Conservation (phyloP, 495 filamentous ascomycete species). For the Neurospora sp. region DNA sequence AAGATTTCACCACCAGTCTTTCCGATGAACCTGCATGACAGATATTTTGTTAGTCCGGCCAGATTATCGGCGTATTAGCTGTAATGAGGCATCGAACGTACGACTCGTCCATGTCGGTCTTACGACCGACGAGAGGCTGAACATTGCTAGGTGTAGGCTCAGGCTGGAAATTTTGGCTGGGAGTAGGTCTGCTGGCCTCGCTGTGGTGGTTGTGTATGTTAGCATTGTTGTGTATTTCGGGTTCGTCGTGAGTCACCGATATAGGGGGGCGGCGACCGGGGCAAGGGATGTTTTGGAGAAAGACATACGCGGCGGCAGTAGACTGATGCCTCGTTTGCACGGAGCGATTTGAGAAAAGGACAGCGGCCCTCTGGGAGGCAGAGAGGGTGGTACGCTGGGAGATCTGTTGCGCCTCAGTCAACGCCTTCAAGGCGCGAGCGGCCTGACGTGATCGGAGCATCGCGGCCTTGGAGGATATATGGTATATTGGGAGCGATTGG, state of each 20-base stretch:
- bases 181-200: conserved; percentile 33
- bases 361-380: conserved; percentile 11
- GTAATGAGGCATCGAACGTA: conserved; percentile 27
- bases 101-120: conserved; percentile 67
- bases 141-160: conserved; percentile 43
- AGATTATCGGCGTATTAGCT: background rate
- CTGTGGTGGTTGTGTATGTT: conserved; percentile 16
- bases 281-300: background rate
- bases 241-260: conserved; percentile 14
- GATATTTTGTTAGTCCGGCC: conserved; percentile 18
- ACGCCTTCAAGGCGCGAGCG: conserved; percentile 31
- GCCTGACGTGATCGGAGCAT: conserved; percentile 36
- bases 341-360: conserved; percentile 17
- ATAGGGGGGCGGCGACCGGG: background rate
- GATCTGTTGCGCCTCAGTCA: conserved; percentile 28
- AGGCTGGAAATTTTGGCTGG: conserved; percentile 64
- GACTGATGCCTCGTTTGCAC: conserved; percentile 26
- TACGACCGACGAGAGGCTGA: conserved; percentile 54
- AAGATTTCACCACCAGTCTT: conserved; percentile 95
- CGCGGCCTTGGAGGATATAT: conserved; percentile 6
- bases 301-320: conserved; percentile 16
- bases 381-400: conserved; percentile 18
- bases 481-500: background rate
- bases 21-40: conserved; percentile 66
- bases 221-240: conserved; percentile 4